Evolutionary conservation across 2,329 filamentous ascomycete species (phyloP).

Genomic region (Endothia cerciana): DNA sequence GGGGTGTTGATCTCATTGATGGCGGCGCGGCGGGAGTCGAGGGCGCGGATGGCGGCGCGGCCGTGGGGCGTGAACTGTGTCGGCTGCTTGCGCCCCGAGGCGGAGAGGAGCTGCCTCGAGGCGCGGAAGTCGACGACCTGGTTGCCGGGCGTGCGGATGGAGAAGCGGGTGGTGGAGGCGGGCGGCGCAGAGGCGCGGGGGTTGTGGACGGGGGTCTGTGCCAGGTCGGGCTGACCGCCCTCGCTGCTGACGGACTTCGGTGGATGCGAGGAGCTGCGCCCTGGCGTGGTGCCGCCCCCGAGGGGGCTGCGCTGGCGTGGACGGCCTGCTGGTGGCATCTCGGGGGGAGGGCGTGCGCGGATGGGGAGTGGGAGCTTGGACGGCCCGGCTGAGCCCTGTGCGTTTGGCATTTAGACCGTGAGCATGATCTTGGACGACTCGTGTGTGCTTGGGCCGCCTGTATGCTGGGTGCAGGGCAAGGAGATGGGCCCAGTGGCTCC

Average conservation of each 20-base stretch:
- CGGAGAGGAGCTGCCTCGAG: slow-evolving; percentile 48
- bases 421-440: slow-evolving; percentile 7
- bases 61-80: slow-evolving; percentile 58
- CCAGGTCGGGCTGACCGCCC: not conserved
- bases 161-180: slow-evolving; percentile 42
- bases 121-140: slow-evolving; percentile 35
- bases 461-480: not conserved
- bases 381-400: slow-evolving; percentile 24
- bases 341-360: slow-evolving; percentile 21
- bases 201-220: slow-evolving; percentile 13
- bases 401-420: slow-evolving; percentile 21
- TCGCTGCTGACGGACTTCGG: not conserved
- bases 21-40: slow-evolving; percentile 62
- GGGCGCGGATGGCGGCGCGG: slow-evolving; percentile 60
- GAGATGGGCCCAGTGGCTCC: not conserved
- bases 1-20: slow-evolving; percentile 64
- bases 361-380: slow-evolving; percentile 27
- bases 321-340: slow-evolving; percentile 14
- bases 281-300: slow-evolving; percentile 15
- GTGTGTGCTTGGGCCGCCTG: not conserved
- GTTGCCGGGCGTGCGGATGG: slow-evolving; percentile 49
- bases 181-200: slow-evolving; percentile 39
- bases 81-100: slow-evolving; percentile 44
- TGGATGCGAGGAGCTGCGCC: slow-evolving; percentile 28
- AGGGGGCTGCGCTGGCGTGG: slow-evolving; percentile 19